A percentile compares a stretch with the other conserved stretches of the same genome.
phyloP scores from a whole-genome alignment of 768 basidiomycete genomes.

The Lactarius vividus region DNA sequence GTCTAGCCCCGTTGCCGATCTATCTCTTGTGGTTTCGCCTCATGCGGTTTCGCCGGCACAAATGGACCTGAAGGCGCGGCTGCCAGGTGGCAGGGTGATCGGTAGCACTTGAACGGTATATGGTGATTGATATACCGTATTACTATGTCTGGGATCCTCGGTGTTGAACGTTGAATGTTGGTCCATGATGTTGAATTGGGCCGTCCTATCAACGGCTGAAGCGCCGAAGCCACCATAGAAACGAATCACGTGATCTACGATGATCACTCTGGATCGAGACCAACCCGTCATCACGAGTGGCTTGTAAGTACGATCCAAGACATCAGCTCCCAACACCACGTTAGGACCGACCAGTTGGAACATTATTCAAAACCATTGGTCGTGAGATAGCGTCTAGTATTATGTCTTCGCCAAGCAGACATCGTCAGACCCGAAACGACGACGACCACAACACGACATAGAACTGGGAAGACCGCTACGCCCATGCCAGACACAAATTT shows the following conservation, averaged over 20 bases:
- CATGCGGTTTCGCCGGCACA: background rate
- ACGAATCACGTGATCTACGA: constrained; percentile 26
- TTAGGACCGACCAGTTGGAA: no score
- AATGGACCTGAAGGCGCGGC: constrained; percentile 30
- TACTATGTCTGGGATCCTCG: constrained; percentile 4
- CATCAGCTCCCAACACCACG: no score
- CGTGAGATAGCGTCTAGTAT: no score
- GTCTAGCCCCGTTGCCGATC: constrained; percentile 21
- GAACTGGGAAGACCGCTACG: background rate
- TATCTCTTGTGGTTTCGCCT: background rate
- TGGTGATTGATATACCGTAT: constrained; percentile 11
- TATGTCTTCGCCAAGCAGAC: no score
- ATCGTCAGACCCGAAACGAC: no score
- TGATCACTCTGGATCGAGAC: constrained; percentile 61
- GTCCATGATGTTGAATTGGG: background rate
- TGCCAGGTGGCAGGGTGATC: constrained; percentile 38
- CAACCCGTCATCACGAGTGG: background rate
- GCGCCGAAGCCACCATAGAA: no score
- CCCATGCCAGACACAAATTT: background rate
- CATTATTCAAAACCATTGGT: no score
- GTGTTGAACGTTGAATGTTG: background rate
- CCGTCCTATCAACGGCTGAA: background rate
- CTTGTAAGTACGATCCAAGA: no score
- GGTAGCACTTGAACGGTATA: constrained; percentile 1
- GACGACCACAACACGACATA: background rate